Evolutionary conservation across 2,329 filamentous ascomycete species (phyloP).

Genomic region (Polychaeton citri): DNA sequence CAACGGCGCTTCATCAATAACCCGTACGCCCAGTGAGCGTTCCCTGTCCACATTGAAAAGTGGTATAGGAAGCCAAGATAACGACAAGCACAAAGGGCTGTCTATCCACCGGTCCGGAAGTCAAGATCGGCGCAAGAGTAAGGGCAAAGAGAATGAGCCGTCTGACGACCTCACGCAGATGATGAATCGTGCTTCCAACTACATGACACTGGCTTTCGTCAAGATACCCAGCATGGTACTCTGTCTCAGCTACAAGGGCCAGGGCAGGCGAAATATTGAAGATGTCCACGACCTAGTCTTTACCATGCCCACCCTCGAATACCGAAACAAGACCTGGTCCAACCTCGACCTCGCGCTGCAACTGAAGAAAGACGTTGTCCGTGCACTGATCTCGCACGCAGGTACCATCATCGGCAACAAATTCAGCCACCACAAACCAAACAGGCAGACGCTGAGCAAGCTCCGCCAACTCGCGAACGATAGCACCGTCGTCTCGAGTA

Average conservation of each 20-base stretch:
- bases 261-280: slow-evolving; percentile 86
- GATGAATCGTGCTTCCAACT: slow-evolving; percentile 88
- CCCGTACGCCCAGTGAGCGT: slow-evolving; percentile 18
- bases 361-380: slow-evolving; percentile 87
- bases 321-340: slow-evolving; percentile 98
- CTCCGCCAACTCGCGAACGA: slow-evolving; percentile 75
- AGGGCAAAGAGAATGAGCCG: slow-evolving; percentile 41
- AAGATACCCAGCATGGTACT: slow-evolving; percentile 91
- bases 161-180: slow-evolving; percentile 92
- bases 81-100: slow-evolving; percentile 21
- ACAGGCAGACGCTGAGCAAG: slow-evolving; percentile 61
- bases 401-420: slow-evolving; percentile 97
- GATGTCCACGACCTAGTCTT: slow-evolving; percentile 98
- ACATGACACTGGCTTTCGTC: slow-evolving; percentile 94
- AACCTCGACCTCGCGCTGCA: slow-evolving; percentile 88
- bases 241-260: slow-evolving; percentile 92
- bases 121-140: slow-evolving; percentile 13
- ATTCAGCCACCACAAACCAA: slow-evolving; percentile 77
- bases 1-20: slow-evolving; percentile 11
- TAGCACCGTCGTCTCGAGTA: slow-evolving; percentile 40
- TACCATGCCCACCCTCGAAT: slow-evolving; percentile 84
- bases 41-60: slow-evolving; percentile 16
- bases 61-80: slow-evolving; percentile 10
- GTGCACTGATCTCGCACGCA: slow-evolving; percentile 85
- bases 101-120: slow-evolving; percentile 7